Evolutionary conservation across 176 grass and related monocot genomes (phyloP).

Genomic region (Themeda triandra): DNA sequence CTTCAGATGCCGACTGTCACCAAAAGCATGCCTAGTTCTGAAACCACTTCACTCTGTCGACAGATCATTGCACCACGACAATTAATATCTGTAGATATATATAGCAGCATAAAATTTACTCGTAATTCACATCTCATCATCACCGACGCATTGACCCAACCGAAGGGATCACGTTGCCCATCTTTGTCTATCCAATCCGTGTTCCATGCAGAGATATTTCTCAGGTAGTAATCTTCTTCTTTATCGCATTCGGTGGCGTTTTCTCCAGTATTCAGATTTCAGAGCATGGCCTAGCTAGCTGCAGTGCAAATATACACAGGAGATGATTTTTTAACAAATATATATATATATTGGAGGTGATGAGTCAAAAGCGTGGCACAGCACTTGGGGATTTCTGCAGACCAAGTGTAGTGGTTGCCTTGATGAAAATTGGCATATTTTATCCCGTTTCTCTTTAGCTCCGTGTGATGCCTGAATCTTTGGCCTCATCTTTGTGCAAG

Average conservation of each 20-base stretch:
- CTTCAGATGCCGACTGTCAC: background rate
- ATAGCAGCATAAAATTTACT: background rate
- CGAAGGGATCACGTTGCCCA: background rate
- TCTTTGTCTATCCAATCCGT: background rate
- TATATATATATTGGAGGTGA: background rate
- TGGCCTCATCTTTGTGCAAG: background rate
- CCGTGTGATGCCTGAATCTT: slow-evolving; percentile 1
- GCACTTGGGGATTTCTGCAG: background rate
- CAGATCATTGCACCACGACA: background rate
- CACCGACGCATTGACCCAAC: background rate
- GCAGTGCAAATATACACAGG: background rate
- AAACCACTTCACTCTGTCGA: background rate
- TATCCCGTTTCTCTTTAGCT: background rate
- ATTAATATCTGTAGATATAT: background rate
- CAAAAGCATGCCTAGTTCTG: background rate
- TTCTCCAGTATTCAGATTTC: background rate
- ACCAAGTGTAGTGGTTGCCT: background rate
- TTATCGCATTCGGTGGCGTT: background rate
- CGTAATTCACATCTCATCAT: background rate
- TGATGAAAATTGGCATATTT: background rate
- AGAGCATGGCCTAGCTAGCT: background rate
- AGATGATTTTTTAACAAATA: background rate
- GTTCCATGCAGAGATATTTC: background rate
- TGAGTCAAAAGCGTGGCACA: background rate
- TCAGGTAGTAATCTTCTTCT: background rate